These are phyloP conservation scores for Boletellus sp. DNA, from an alignment of 768 basidiomycete genomes.

Conservation along the genomic window DNA sequence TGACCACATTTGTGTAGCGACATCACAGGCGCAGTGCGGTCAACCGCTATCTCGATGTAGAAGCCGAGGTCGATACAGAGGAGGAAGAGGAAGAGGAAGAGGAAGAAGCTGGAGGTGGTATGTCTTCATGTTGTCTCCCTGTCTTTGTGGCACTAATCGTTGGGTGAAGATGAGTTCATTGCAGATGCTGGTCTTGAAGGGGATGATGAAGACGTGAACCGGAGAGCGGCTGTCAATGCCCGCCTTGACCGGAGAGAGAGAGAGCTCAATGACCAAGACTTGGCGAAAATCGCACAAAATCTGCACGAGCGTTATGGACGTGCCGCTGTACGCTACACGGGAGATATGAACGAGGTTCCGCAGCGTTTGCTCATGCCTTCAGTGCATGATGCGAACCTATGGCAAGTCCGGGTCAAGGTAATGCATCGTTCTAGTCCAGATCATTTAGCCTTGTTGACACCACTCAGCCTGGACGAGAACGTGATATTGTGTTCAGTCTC, in stretches of 20 bases:
- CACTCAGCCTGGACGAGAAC: slow-evolving; percentile 79
- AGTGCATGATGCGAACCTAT: slow-evolving; percentile 91
- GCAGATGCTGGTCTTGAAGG: slow-evolving; percentile 57
- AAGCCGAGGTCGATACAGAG: slow-evolving; percentile 95
- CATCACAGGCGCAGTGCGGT: slow-evolving; percentile 62
- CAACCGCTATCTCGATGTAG: slow-evolving; percentile 90
- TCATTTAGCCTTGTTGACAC: not conserved
- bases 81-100: slow-evolving; percentile 93
- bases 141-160: slow-evolving; percentile 10
- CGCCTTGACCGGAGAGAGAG: slow-evolving; percentile 68
- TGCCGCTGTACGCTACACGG: slow-evolving; percentile 71
- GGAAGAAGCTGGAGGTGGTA: slow-evolving; percentile 62
- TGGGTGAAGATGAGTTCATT: slow-evolving; percentile 61
- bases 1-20: slow-evolving; percentile 36
- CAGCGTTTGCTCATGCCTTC: slow-evolving; percentile 94
- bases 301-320: slow-evolving; percentile 75
- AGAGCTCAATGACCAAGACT: slow-evolving; percentile 72
- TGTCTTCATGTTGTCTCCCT: slow-evolving; percentile 12
- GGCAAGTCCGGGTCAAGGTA: slow-evolving; percentile 94
- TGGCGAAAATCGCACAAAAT: slow-evolving; percentile 80
- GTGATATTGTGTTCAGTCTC: slow-evolving; percentile 89
- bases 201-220: slow-evolving; percentile 55
- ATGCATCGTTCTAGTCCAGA: slow-evolving; percentile 11
- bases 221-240: slow-evolving; percentile 58
- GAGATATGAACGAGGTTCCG: slow-evolving; percentile 91